These are phyloP conservation scores for Parastagonospora nodorum DNA, from an alignment of 2,329 filamentous ascomycete genomes.

Conservation along the genomic window DNA sequence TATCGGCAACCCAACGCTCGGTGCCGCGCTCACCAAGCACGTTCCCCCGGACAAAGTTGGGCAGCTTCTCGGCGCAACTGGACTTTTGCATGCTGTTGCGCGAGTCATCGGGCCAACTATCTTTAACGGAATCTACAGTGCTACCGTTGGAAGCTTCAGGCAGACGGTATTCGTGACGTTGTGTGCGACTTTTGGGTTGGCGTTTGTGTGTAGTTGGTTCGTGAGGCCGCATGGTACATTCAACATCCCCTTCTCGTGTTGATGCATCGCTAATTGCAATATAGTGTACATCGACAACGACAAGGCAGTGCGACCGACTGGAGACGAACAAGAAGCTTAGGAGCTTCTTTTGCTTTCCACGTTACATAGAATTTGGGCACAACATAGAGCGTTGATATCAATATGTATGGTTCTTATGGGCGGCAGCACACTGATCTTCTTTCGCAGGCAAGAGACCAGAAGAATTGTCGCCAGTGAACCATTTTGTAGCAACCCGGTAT, in stretches of 20 bases:
- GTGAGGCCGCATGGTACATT: conserved; percentile 75
- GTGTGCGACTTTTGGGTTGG: conserved; percentile 66
- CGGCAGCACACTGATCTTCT: too few relatives aligned
- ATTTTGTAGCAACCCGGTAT: too few relatives aligned
- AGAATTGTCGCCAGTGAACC: too few relatives aligned
- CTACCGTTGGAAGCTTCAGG: conserved; percentile 76
- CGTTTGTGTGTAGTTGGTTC: conserved; percentile 70
- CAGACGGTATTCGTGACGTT: conserved; percentile 85
- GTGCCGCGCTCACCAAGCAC: conserved; percentile 87
- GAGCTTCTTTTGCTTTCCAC: too few relatives aligned
- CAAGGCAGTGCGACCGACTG: background rate
- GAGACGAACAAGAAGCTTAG: too few relatives aligned
- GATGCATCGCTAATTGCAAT: background rate
- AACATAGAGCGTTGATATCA: too few relatives aligned
- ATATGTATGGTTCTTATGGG: too few relatives aligned
- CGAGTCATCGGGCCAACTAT: conserved; percentile 78
- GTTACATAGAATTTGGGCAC: too few relatives aligned
- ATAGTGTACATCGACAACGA: conserved; percentile 16
- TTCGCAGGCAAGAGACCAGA: too few relatives aligned
- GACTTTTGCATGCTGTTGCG: conserved; percentile 81
- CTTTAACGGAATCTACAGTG: conserved; percentile 85
- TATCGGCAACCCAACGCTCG: conserved; percentile 82
- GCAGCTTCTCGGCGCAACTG: conserved; percentile 85
- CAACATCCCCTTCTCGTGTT: background rate
- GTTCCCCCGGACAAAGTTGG: conserved; percentile 82